Evolutionary conservation across 306 rosid species (phyloP).

Genomic region (Citrullus mucosospermus): DNA sequence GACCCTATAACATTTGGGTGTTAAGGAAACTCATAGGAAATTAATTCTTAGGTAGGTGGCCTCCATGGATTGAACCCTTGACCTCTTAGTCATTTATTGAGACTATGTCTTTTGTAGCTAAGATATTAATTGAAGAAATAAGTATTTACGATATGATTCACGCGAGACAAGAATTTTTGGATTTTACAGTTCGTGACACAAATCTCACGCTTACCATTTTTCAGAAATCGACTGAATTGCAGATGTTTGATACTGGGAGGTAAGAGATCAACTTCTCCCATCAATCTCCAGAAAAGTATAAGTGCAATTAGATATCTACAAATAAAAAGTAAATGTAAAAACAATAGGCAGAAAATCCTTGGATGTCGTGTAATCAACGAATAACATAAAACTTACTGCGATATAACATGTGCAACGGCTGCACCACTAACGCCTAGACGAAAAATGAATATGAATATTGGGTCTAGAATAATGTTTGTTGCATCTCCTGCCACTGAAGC

Average conservation of each 20-base stretch:
- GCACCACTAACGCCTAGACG: constrained; percentile 73
- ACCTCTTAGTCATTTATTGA: too few species aligned
- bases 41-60: too few species aligned
- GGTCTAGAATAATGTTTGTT: constrained; percentile 78
- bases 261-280: constrained; percentile 47
- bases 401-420: constrained; percentile 91
- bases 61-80: too few species aligned
- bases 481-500: constrained; percentile 70
- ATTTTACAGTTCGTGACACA: not conserved
- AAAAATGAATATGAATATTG: constrained; percentile 57
- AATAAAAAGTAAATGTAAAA: constrained; percentile 1
- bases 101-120: too few species aligned
- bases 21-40: too few species aligned
- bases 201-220: constrained; percentile 35
- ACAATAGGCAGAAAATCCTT: not conserved
- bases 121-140: not conserved
- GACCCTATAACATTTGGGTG: too few species aligned
- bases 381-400: constrained; percentile 53
- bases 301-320: constrained; percentile 56
- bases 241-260: constrained; percentile 65
- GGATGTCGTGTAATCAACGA: not conserved
- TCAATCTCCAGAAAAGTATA: constrained; percentile 63
- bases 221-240: constrained; percentile 58
- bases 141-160: not conserved
- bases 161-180: not conserved